Percentiles rank a stretch among this genome's conserved stretches.
phyloP scores from a whole-genome alignment of 305 asterid genomes.

The Rubia tinctorum region DNA sequence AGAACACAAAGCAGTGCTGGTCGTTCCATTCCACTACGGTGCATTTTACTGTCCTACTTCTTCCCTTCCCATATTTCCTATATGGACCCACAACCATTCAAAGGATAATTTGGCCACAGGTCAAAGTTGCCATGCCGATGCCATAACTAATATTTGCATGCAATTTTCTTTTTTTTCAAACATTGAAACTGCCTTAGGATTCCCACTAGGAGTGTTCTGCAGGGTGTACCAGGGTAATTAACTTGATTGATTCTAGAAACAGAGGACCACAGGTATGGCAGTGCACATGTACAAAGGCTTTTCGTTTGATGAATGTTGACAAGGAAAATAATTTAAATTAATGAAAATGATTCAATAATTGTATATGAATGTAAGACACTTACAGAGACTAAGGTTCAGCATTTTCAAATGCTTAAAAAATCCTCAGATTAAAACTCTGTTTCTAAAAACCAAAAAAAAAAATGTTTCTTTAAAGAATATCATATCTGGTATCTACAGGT shows the following conservation, averaged over 20 bases:
- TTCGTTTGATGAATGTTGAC: neutral
- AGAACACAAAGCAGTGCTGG: neutral
- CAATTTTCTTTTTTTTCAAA: neutral
- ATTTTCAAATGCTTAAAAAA: too few species aligned
- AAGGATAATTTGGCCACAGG: neutral
- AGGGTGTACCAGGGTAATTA: neutral
- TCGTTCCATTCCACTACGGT: neutral
- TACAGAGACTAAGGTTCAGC: too few species aligned
- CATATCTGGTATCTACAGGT: neutral
- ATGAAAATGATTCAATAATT: too few species aligned
- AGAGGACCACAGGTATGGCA: neutral
- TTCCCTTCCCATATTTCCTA: neutral
- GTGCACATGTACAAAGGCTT: neutral
- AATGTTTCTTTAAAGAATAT: too few species aligned
- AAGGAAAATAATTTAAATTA: neutral
- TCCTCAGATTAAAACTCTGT: too few species aligned
- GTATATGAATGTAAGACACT: too few species aligned
- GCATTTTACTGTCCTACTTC: neutral
- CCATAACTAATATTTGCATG: neutral
- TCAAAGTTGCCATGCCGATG: neutral
- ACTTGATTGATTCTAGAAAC: neutral
- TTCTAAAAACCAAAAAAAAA: too few species aligned
- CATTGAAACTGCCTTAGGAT: neutral
- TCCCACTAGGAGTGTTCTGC: neutral
- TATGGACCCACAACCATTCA: neutral